phyloP scores from a whole-genome alignment of 1,139 yeast species.

The Taphrina pruni region DNA sequence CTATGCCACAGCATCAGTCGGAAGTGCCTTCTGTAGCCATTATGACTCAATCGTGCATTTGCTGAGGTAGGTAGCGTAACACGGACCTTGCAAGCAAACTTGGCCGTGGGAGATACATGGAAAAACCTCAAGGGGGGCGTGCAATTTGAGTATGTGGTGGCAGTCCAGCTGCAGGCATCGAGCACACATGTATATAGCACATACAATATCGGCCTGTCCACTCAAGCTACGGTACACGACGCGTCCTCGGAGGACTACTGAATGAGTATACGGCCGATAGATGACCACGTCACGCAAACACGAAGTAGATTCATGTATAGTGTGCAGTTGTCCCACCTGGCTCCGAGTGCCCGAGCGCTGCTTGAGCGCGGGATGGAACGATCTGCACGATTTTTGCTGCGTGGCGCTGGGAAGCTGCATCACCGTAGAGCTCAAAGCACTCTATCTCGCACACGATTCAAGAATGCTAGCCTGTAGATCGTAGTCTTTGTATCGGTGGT shows the following conservation, averaged over 20 bases:
- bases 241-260: neutral
- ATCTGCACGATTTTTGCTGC: neutral
- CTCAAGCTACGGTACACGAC: neutral
- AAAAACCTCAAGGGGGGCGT: neutral
- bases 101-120: too few relatives aligned
- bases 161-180: neutral
- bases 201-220: too few relatives aligned
- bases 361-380: neutral
- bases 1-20: too few relatives aligned
- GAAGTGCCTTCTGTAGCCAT: too few relatives aligned
- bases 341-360: slow-evolving; percentile 7
- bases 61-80: too few relatives aligned
- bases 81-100: too few relatives aligned
- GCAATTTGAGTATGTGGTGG: neutral
- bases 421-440: neutral
- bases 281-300: neutral
- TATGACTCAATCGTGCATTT: too few relatives aligned
- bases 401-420: neutral
- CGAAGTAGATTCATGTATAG: neutral
- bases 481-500: too few relatives aligned
- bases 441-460: neutral
- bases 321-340: neutral
- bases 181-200: neutral
- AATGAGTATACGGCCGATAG: neutral
- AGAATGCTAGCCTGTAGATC: too few relatives aligned